Evolutionary conservation across 441 rosid genomes (phyloP), one percentile per base, ranked within the genome.

Genomic region (Populus hybrid): DNA sequence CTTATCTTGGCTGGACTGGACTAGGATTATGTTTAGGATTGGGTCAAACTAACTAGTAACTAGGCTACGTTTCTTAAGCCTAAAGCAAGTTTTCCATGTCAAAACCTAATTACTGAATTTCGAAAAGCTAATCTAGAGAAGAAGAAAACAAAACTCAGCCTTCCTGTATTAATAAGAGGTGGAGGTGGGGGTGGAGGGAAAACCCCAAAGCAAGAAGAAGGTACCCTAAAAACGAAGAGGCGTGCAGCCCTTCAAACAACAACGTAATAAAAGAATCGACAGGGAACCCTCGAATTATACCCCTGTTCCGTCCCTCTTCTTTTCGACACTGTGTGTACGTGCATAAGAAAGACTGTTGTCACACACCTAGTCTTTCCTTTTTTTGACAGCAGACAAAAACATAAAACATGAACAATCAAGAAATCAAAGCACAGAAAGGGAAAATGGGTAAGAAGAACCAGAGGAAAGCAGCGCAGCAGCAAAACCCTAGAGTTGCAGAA

Each of bases 391-490:
- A 45, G 56, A 45, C 6, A 14, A 45, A 45, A 45, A 3, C 14
- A 45, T 38, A 12, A 42, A 45, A 3, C 53, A 12, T 11, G 12
- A 45, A 45, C 18, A 14, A 14, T 45, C 56, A 53, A 23, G 20
- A 24, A 7, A 59, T 21, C 9, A 9, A 69, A 35, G 8, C 35
- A 61, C 63, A 2, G 16, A 12, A 59, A 64, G 68, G 26, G 31
- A 74, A 68, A 9, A 89, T 88, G 93, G 88, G 82, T 36, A 88
- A 74, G 85, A 90, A 89, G 88, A 84, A 87, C 40, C 80, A 75
- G 81, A 86, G 77, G 65, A 77, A 76, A 59, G 81, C 77, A 69
- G 82, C 80, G 2, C 45, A 71, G 26, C 74, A 63, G 8, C 74
- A 74, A 64, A 79, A 68, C 75, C 84, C 79, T 79, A 78, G 8